phyloP scores from a whole-genome alignment of 1,139 yeast species.

The Candida albicans region DNA sequence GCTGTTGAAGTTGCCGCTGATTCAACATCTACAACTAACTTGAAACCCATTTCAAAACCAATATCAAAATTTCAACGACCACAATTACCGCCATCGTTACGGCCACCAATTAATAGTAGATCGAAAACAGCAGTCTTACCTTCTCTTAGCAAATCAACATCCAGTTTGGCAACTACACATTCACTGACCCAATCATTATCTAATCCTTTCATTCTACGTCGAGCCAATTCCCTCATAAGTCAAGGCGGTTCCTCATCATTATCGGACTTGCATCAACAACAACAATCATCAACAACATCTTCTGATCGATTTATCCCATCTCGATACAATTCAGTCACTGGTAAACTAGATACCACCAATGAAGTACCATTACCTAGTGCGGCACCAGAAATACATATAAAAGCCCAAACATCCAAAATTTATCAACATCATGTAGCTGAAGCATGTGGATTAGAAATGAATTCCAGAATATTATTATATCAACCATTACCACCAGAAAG shows the following conservation, averaged over 20 bases:
- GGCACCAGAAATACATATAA: conserved; percentile 56
- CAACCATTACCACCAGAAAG: conserved; percentile 86
- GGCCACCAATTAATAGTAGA: conserved; percentile 14
- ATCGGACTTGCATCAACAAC: conserved; percentile 24
- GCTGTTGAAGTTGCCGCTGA: conserved; percentile 3
- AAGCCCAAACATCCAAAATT: conserved; percentile 67
- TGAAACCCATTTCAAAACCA: background rate
- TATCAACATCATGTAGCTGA: conserved; percentile 88
- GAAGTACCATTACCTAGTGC: conserved; percentile 42
- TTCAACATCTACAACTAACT: conserved; percentile 1
- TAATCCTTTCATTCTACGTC: conserved; percentile 27
- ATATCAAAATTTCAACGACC: conserved; percentile 19
- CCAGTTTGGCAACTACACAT: conserved; percentile 5
- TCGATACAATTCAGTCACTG: conserved; percentile 42
- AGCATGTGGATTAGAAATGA: conserved; percentile 88
- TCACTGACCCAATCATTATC: conserved; percentile 12
- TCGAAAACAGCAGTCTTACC: conserved; percentile 12
- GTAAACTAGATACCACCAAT: conserved; percentile 35
- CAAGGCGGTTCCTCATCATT: conserved; percentile 25
- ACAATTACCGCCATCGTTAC: conserved; percentile 19
- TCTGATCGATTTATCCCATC: conserved; percentile 49
- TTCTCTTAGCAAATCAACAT: conserved; percentile 5
- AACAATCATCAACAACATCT: conserved; percentile 24
- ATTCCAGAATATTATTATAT: conserved; percentile 81
- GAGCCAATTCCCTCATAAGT: conserved; percentile 36